Base-by-base conservation (phyloP, 257 asterid species). In the Primulina huaijiensis region DNA sequence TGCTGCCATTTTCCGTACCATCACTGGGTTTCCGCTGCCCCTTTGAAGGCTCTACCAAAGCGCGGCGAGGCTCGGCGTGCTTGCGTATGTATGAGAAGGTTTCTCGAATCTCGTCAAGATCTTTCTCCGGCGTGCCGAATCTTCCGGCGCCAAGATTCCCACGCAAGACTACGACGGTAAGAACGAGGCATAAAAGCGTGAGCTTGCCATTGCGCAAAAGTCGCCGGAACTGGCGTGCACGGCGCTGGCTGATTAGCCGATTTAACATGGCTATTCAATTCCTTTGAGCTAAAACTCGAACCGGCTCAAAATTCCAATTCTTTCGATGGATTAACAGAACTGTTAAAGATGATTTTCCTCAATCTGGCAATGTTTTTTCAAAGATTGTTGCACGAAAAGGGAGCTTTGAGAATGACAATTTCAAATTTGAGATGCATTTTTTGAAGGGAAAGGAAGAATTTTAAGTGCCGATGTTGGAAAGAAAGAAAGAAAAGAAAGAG, bases 61-160 rank as follows among this genome's bases (percentile, higher is more conserved):
- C 89, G 21, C 96, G 96, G 63, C 98, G 90, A 0, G 96, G 91
- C 81, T 87, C 96, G 37, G 86, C 78, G 8, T 92, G 87, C 43
- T 72, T 75, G 56, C 96, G 85, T 60, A 86, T 80, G 84, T 83
- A 82, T 8, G 92, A 85, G 72, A 92, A 82, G 0, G 98, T 87
- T 4, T 90, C 86, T 3, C 96, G 89, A 84, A 92, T 86, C 69
- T 88, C 96, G 19, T 88, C 85, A 14, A 92, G 79, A 75, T 92
- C 98, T 55, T 92, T 86, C 71, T 88, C 93, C 60, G 98, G 97
- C 8, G 96, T 87, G 21, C 98, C 97, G 64, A 89, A 89, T 75
- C 78, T 92, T 1, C 98, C 96, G 60, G 96, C 96, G 19, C 96
- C 98, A 65, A 92, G 73, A 55, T 88, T 78, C 3, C 85, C 96